Base-by-base conservation (phyloP, 106 monocot genomes). In the Vanilla planifolia region DNA sequence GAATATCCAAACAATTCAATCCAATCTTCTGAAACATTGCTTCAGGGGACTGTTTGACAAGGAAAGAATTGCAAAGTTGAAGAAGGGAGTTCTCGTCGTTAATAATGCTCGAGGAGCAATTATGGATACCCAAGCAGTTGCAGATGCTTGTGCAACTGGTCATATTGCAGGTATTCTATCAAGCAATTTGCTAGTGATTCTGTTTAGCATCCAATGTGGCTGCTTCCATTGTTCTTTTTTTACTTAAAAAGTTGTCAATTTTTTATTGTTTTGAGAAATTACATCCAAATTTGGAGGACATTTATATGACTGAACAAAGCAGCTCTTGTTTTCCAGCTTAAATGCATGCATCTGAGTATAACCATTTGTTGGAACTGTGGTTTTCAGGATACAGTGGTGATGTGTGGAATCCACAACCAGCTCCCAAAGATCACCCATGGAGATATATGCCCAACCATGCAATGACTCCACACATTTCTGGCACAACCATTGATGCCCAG, bases 401-500 rank as follows among this genome's bases (percentile, higher is more conserved):
- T 71, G 95, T 96, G n/a, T 96, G 95, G 95, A 53, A 74, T 52
- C 95, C 90, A 55, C 95, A 96, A 25, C 95, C 95, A 51, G 95
- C 95, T 62, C 95, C 95, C 3, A 96, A 87, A 66, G 95, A 96
- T 62, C 95, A 96, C 59, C 90, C 90, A 17, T 96, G 95, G 95
- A 73, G 95, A 17, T 72, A 76, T 70, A 96, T 96, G 95, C 95
- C 90, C 21, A 90, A 96, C 66, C 90, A 96, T 6, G 95, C 95
- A 5, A 96, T 96, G 95, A 96, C 90, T 3, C 95, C 95, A 59
- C 95, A 96, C 47, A 84, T 84, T 46, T 96, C 90, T 7, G 89
- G 89, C 44, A 89, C 89, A 2, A 96, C 96, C 26, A 96, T 96
- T 37, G 96, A 96, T 59, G 96, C 27, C 4, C 96, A 96, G 66